Conservation (phyloP, 2,329 filamentous ascomycete species). For the Bipolaris bicolor region DNA sequence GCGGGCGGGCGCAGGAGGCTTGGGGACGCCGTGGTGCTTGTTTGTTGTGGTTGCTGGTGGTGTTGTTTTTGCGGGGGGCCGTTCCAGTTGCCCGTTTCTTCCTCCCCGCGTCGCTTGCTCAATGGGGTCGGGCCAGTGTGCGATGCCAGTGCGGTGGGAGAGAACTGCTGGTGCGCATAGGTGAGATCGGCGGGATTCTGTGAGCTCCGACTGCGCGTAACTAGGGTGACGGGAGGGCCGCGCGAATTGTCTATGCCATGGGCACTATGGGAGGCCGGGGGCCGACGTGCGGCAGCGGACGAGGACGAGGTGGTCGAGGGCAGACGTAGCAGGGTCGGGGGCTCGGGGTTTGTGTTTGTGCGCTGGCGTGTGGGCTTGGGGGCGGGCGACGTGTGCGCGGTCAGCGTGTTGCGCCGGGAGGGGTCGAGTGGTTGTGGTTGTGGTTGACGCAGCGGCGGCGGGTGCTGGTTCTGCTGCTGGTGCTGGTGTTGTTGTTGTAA, state of each 20-base stretch:
- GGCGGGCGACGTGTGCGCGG: constrained; percentile 26
- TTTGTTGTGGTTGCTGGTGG: constrained; percentile 12
- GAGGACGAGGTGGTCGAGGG: constrained; percentile 32
- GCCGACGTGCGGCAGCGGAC: constrained; percentile 43
- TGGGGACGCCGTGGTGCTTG: constrained; percentile 16
- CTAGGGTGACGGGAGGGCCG: constrained; percentile 59
- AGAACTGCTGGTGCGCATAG: constrained; percentile 38
- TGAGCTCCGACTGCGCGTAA: constrained; percentile 43
- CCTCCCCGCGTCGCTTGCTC: constrained; percentile 24
- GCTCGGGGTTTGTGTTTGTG: constrained; percentile 32
- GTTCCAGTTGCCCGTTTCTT: constrained; percentile 16
- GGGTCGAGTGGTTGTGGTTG: constrained; percentile 14
- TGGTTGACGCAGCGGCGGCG: background rate
- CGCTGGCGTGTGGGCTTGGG: constrained; percentile 28
- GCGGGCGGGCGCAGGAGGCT: constrained; percentile 1
- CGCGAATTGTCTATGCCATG: constrained; percentile 58
- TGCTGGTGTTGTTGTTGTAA: constrained; percentile 13
- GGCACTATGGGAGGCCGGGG: constrained; percentile 56
- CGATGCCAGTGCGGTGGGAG: constrained; percentile 31
- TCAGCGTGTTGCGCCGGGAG: constrained; percentile 10
- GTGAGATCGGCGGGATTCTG: constrained; percentile 38
- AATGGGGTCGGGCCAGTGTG: constrained; percentile 27
- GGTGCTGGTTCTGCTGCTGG: background rate
- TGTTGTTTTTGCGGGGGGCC: constrained; percentile 22
- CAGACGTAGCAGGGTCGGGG: constrained; percentile 40